Conservation (phyloP, 139 green algal species). For the Deuterostichococcus epilithicus region DNA sequence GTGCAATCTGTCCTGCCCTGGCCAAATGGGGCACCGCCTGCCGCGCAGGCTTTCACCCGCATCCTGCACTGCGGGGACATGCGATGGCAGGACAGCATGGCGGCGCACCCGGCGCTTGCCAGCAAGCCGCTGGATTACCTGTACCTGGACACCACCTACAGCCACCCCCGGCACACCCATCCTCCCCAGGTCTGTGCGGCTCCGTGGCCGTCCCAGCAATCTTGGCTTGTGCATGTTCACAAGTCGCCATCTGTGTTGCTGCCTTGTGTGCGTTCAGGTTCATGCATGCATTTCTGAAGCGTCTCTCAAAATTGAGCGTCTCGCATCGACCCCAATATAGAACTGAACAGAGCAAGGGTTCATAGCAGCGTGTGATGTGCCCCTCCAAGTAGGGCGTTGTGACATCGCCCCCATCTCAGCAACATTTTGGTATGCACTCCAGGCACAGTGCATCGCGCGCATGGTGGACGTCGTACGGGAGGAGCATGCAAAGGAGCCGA, state of each 20-base stretch:
- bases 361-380: no score
- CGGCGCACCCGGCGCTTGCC: constrained; percentile 35
- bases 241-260: no score
- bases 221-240: no score
- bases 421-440: not conserved
- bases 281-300: no score
- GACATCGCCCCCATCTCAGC: no score
- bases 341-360: no score
- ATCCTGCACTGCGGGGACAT: constrained; percentile 77
- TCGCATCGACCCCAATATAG: no score
- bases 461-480: constrained; percentile 34
- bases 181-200: not conserved
- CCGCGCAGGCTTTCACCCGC: not conserved
- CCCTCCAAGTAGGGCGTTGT: no score
- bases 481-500: constrained; percentile 23
- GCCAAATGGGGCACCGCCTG: no score
- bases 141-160: constrained; percentile 76
- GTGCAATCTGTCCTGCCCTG: no score
- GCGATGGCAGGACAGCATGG: constrained; percentile 52
- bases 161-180: constrained; percentile 37
- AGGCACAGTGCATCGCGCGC: constrained; percentile 27
- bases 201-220: not conserved
- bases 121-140: constrained; percentile 44
- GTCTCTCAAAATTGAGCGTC: no score
- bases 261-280: no score